Conservation (phyloP, 768 basidiomycete genomes). For the Kwoniella sp. region DNA sequence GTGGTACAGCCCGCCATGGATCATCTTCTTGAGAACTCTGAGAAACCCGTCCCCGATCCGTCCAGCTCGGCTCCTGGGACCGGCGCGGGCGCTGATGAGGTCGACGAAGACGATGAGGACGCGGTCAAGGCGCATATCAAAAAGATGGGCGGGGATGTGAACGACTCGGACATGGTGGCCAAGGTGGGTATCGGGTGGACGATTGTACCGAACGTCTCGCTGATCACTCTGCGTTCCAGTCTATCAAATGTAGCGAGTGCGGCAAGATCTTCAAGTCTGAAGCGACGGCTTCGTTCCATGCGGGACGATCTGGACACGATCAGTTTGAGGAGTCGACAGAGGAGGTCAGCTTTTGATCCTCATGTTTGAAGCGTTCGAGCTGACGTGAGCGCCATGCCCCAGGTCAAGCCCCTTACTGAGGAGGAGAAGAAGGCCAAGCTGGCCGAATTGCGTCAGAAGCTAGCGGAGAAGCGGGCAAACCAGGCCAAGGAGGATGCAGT, state of each 20-base stretch:
- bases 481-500: slow-evolving; percentile 71
- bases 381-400: not conserved
- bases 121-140: slow-evolving; percentile 53
- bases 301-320: slow-evolving; percentile 90
- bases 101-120: slow-evolving; percentile 69
- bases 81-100: slow-evolving; percentile 53
- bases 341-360: slow-evolving; percentile 61
- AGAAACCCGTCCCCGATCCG: slow-evolving; percentile 61
- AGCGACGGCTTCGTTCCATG: slow-evolving; percentile 84
- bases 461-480: slow-evolving; percentile 70
- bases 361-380: slow-evolving; percentile 1
- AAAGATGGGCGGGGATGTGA: slow-evolving; percentile 50
- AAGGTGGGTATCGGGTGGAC: slow-evolving; percentile 32
- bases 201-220: not conserved
- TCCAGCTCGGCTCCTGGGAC: slow-evolving; percentile 27
- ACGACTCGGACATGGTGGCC: slow-evolving; percentile 31
- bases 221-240: slow-evolving; percentile 12
- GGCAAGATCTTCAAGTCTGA: slow-evolving; percentile 81
- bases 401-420: slow-evolving; percentile 92
- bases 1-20: slow-evolving; percentile 59
- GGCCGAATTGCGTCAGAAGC: slow-evolving; percentile 69
- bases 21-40: slow-evolving; percentile 74
- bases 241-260: slow-evolving; percentile 56
- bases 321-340: slow-evolving; percentile 94
- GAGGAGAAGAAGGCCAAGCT: slow-evolving; percentile 83